Evolutionary conservation across 306 rosid species (phyloP), one percentile per base, ranked within the genome.

Genomic region (Begonia loranthoides): DNA sequence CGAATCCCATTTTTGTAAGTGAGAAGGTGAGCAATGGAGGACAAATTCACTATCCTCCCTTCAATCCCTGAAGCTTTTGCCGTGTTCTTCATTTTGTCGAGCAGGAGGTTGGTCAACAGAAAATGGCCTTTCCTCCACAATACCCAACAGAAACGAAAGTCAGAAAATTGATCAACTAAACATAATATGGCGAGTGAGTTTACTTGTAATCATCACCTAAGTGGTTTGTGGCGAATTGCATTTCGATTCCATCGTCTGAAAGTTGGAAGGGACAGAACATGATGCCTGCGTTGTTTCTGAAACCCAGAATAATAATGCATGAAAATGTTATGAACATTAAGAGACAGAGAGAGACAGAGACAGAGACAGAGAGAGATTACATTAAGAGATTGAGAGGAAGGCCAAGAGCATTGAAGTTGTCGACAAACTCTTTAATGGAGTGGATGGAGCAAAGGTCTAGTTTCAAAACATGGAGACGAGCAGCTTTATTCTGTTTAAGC

Each of bases 261-360:
- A 78, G 72, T 70, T 62, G 70, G 64, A 71, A 81, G 10, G 95
- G 95, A 56, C 99, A 86, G 68, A 90, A 90, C 99, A 90, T 86
- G 28, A 90, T 74, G 43, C 99, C 94, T 55, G 95, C 99, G 58
- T 90, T 90, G 86, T 90, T 90, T 90, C 99, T 90, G 70, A 67
- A 76, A 73, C 16, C 40, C 0, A 17, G 21, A 43, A 36, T 48
- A 15, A 66, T 60, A 47, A 1, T 14, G 10, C 22, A 10, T 41
- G 15, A 7, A 22, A 12, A 17, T 6, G 21, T 3, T 10, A 40
- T 4, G 47, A 45, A 50, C 1, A 49, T 6, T 9, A 10, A 48
- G 21, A 17, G 2, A 17, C 12, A 12, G n/a, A 52, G 16, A 8
- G 6, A 22, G 19, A 60, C 5, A 46, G 15, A 11, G 15, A 49